phyloP scores from a whole-genome alignment of 257 asterid genomes.

The Solanum dulcamara region DNA sequence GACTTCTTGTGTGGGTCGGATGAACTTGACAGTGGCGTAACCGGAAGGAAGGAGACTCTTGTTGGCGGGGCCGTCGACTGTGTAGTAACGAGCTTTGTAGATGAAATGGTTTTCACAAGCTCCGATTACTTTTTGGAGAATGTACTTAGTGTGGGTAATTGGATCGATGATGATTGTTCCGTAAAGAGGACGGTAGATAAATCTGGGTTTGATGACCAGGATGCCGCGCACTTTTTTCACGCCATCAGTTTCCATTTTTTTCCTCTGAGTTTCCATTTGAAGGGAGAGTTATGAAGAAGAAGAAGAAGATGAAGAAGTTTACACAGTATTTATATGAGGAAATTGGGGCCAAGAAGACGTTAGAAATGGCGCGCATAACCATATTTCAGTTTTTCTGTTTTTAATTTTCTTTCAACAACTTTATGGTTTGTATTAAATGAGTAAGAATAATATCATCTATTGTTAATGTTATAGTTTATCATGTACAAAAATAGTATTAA shows the following conservation, averaged over 20 bases:
- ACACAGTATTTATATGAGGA: not conserved
- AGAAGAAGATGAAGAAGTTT: not conserved
- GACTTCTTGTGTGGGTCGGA: not conserved
- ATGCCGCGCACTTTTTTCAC: too few species aligned
- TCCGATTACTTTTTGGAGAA: not conserved
- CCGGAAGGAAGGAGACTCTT: not conserved
- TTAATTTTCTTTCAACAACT: too few species aligned
- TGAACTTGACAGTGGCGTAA: not conserved
- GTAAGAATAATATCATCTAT: too few species aligned
- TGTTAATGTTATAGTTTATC: too few species aligned
- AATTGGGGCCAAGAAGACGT: not conserved
- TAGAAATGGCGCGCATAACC: not conserved
- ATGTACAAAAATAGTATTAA: too few species aligned
- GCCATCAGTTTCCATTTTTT: too few species aligned
- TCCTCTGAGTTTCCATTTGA: too few species aligned
- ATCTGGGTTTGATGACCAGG: too few species aligned
- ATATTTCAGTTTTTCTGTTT: not conserved
- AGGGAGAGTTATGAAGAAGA: too few species aligned
- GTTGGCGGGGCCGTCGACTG: too few species aligned
- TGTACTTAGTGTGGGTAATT: not conserved
- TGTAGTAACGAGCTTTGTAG: not conserved
- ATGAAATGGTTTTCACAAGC: not conserved
- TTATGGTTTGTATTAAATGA: too few species aligned
- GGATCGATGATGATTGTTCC: not conserved
- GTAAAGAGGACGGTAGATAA: not conserved